Conservation (phyloP, 1,139 yeast genomes). For the Fermentozyma sake region DNA sequence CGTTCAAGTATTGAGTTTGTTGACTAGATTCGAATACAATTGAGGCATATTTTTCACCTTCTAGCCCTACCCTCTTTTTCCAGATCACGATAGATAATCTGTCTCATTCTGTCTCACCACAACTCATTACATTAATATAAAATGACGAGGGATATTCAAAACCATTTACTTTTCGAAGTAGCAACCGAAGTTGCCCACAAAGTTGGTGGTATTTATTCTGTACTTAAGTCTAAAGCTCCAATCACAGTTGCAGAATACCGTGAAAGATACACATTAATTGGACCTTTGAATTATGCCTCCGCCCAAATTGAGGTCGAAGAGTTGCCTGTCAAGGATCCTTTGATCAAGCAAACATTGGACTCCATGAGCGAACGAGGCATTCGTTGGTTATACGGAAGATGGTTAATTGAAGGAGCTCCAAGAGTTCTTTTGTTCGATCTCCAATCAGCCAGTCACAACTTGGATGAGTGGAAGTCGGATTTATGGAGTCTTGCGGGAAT, state of each 20-base stretch:
- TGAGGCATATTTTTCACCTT: no score
- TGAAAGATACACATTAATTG: constrained; percentile 80
- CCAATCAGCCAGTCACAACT: constrained; percentile 61
- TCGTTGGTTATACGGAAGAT: constrained; percentile 81
- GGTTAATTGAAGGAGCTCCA: constrained; percentile 98
- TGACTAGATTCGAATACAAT: no score
- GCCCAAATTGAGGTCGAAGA: constrained; percentile 95
- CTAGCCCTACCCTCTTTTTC: no score
- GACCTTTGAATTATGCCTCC: constrained; percentile 75
- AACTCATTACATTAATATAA: no score
- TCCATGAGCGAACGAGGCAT: constrained; percentile 81
- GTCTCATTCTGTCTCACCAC: no score
- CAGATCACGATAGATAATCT: no score
- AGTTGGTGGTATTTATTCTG: constrained; percentile 97
- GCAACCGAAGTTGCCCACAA: constrained; percentile 98
- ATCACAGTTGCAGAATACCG: constrained; percentile 92
- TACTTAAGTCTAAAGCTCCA: constrained; percentile 93
- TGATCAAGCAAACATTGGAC: constrained; percentile 57
- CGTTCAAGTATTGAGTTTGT: no score
- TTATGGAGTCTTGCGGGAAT: constrained; percentile 89
- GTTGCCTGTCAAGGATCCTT: constrained; percentile 62
- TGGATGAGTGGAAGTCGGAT: constrained; percentile 93
- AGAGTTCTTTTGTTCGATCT: constrained; percentile 84
- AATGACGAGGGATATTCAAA: constrained; percentile 73
- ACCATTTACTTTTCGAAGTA: constrained; percentile 85